These are phyloP conservation scores for Blastobotrys buckinghamii DNA, from an alignment of 1,139 yeast species.

Conservation along the genomic window DNA sequence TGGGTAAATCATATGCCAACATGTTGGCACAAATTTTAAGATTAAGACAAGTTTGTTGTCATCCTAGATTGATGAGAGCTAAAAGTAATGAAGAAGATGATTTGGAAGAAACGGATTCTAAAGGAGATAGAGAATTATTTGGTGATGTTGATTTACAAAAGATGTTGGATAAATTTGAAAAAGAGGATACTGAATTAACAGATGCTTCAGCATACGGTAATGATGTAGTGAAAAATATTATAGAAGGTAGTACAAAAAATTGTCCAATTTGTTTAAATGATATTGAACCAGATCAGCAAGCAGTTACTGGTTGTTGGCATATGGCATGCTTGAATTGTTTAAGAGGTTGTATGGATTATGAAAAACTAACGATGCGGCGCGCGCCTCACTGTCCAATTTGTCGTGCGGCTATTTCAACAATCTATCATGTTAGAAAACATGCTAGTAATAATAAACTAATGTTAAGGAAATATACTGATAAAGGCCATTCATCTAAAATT, in stretches of 20 bases:
- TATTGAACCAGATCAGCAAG: conserved; percentile 45
- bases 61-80: conserved; percentile 49
- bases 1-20: conserved; percentile 69
- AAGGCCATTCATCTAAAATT: conserved; percentile 57
- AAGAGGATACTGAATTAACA: conserved; percentile 16
- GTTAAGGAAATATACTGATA: conserved; percentile 18
- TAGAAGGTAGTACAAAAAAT: conserved; percentile 46
- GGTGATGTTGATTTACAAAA: conserved; percentile 24
- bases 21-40: conserved; percentile 80
- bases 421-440: conserved; percentile 25
- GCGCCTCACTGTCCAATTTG: conserved; percentile 37
- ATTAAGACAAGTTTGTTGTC: conserved; percentile 85
- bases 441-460: conserved; percentile 6
- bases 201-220: conserved; percentile 31
- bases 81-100: background rate
- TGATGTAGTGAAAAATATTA: conserved; percentile 33
- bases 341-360: conserved; percentile 53
- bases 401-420: conserved; percentile 28
- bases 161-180: conserved; percentile 22
- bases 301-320: conserved; percentile 78
- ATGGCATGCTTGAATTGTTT: conserved; percentile 70
- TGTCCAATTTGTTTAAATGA: conserved; percentile 84
- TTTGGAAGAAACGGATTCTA: conserved; percentile 9
- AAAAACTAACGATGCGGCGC: conserved; percentile 27
- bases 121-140: conserved; percentile 8